A percentile compares a stretch with the other conserved stretches of the same genome.
Evolutionary conservation across 1,139 yeast species (phyloP).

Genomic region (Yamadazyma oceani): DNA sequence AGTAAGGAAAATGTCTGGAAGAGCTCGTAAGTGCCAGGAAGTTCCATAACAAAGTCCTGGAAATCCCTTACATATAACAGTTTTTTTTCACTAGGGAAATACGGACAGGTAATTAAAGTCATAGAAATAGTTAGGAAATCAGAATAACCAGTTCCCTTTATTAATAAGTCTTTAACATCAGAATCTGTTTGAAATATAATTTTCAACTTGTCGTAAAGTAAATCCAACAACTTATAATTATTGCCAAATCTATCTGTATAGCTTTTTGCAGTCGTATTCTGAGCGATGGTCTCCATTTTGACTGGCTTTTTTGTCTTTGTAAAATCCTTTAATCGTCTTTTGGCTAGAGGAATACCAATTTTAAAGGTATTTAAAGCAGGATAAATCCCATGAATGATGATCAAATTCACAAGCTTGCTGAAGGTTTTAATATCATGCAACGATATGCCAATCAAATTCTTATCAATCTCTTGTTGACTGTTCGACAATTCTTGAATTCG

Average conservation of each 20-base stretch:
- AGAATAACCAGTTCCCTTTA: constrained; percentile 70
- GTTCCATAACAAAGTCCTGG: constrained; percentile 15
- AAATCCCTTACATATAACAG: constrained; percentile 14
- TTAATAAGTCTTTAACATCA: constrained; percentile 55
- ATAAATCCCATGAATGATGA: constrained; percentile 71
- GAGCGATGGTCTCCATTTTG: constrained; percentile 19
- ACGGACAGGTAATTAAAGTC: constrained; percentile 49
- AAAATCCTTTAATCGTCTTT: constrained; percentile 54
- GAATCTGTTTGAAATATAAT: constrained; percentile 38
- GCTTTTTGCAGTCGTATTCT: constrained; percentile 11
- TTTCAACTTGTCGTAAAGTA: constrained; percentile 35
- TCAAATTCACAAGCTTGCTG: constrained; percentile 59
- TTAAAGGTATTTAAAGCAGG: constrained; percentile 55
- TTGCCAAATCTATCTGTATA: constrained; percentile 13
- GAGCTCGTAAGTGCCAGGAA: constrained; percentile 62
- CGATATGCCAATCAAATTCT: constrained; percentile 64
- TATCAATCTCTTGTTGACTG: constrained; percentile 21
- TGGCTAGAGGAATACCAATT: constrained; percentile 66
- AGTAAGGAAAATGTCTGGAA: constrained; percentile 56
- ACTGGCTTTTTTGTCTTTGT: constrained; percentile 25
- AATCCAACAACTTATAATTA: constrained; percentile 28
- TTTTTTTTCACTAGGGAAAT: constrained; percentile 17
- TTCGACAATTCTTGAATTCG: constrained; percentile 38
- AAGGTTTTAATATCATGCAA: constrained; percentile 80
- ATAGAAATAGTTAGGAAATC: constrained; percentile 62